Evolutionary conservation across 169 alveolate genomes (phyloP).

Genomic region (Plasmodium berghei): DNA sequence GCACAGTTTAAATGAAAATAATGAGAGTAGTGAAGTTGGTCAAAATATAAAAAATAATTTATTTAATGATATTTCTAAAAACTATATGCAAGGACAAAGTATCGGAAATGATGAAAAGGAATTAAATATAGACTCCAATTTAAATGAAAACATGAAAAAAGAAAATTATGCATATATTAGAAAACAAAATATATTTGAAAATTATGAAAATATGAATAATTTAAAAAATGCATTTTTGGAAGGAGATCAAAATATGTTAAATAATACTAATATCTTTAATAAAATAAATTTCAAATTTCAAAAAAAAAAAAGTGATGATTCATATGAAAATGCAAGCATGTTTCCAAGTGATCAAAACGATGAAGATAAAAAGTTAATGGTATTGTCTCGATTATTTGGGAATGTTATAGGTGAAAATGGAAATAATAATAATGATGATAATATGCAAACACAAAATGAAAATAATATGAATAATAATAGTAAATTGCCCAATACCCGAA

Average conservation of each 20-base stretch:
- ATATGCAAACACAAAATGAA: neutral
- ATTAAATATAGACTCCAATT: neutral
- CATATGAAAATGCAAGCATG: neutral
- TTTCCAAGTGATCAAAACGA: slow-evolving; percentile 22
- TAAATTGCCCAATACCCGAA: neutral
- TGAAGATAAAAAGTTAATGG: slow-evolving; percentile 53
- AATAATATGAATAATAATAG: slow-evolving; percentile 7
- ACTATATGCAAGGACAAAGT: neutral
- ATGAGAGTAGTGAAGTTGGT: neutral
- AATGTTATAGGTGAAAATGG: slow-evolving; percentile 70
- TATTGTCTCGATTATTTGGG: slow-evolving; percentile 50
- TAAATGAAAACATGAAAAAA: slow-evolving; percentile 16
- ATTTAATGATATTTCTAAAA: neutral
- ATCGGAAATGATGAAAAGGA: slow-evolving; percentile 3
- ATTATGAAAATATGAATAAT: slow-evolving; percentile 30
- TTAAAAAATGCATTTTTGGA: slow-evolving; percentile 19
- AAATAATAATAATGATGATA: neutral
- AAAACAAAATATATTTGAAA: neutral
- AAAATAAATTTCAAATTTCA: slow-evolving; percentile 10
- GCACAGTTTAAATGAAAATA: neutral
- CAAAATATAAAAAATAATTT: neutral
- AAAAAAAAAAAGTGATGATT: slow-evolving; percentile 24
- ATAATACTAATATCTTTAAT: neutral
- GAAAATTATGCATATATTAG: slow-evolving; percentile 13
- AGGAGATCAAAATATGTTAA: slow-evolving; percentile 12